These are phyloP conservation scores for Panaeolus papilionaceus DNA, from an alignment of 768 basidiomycete species.

Conservation along the genomic window DNA sequence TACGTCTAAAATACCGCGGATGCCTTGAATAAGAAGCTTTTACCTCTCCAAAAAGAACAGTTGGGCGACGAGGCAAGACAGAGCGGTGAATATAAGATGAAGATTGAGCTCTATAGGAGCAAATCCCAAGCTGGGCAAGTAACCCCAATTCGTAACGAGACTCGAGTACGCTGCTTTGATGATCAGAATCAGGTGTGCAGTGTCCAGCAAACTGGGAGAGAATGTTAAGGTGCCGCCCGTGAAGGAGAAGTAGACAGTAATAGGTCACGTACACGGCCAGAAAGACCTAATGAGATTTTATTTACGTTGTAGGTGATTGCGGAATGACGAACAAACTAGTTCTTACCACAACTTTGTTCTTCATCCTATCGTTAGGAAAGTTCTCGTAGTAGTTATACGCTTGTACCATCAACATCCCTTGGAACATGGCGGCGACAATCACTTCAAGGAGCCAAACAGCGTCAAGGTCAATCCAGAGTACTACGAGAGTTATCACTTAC, in stretches of 20 bases:
- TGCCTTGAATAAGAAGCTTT: not conserved
- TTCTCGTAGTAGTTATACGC: constrained; percentile 3
- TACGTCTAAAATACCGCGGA: not conserved
- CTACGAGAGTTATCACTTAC: not conserved
- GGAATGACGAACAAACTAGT: not conserved
- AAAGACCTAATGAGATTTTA: not conserved
- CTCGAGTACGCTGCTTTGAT: not conserved
- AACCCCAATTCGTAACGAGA: not conserved
- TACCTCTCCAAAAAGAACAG: constrained; percentile 2
- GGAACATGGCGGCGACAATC: not conserved
- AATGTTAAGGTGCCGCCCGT: too few relatives aligned
- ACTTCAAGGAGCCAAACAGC: not conserved
- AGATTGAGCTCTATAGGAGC: not conserved
- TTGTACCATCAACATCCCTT: not conserved
- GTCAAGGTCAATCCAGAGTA: not conserved
- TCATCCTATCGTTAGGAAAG: not conserved
- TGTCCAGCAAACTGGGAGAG: not conserved
- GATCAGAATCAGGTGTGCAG: not conserved
- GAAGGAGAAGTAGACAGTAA: too few relatives aligned
- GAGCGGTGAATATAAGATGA: not conserved
- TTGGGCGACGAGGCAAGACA: not conserved
- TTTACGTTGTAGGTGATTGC: not conserved
- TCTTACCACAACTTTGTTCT: not conserved
- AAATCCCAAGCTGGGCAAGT: not conserved
- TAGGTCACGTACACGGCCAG: not conserved